Conservation (phyloP, 208 protist genomes). For the Trypanosomatidae sp. region DNA sequence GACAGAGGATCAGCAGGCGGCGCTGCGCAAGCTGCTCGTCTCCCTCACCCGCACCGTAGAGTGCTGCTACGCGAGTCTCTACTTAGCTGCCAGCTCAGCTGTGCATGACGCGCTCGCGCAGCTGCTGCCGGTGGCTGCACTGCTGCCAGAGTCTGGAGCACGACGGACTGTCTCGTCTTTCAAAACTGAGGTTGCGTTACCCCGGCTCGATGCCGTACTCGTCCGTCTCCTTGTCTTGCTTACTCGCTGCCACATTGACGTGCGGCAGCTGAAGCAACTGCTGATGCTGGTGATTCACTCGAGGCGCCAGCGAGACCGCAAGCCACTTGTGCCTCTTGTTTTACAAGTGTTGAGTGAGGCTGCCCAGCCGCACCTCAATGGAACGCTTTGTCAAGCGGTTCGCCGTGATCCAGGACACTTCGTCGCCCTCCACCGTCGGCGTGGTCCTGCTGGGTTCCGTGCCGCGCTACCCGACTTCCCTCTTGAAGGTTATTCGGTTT, state of each 20-base stretch:
- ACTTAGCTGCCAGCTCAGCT: slow-evolving; percentile 55
- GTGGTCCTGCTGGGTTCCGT: slow-evolving; percentile 51
- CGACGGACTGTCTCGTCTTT: not conserved
- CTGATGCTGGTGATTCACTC: slow-evolving; percentile 62
- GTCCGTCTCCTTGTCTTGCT: slow-evolving; percentile 43
- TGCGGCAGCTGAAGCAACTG: slow-evolving; percentile 80
- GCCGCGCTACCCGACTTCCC: slow-evolving; percentile 59
- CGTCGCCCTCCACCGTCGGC: slow-evolving; percentile 33
- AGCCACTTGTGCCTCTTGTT: slow-evolving; percentile 41
- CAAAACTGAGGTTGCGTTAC: not conserved
- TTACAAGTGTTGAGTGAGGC: slow-evolving; percentile 60
- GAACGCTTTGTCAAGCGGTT: not conserved
- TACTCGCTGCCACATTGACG: slow-evolving; percentile 58
- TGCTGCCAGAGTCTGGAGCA: slow-evolving; percentile 4
- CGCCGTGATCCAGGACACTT: slow-evolving; percentile 22
- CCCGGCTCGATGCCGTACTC: slow-evolving; percentile 37
- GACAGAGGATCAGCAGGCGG: slow-evolving; percentile 12
- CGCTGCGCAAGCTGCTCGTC: slow-evolving; percentile 15
- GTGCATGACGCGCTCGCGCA: slow-evolving; percentile 50
- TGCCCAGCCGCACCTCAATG: slow-evolving; percentile 6
- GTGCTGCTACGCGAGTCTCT: slow-evolving; percentile 37
- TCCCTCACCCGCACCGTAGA: slow-evolving; percentile 26
- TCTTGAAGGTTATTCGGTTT: slow-evolving; percentile 72
- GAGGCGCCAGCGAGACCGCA: slow-evolving; percentile 30
- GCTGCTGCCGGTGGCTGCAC: slow-evolving; percentile 41